phyloP scores from a whole-genome alignment of 2,329 filamentous ascomycete species.

The Atkinsonella texensis region DNA sequence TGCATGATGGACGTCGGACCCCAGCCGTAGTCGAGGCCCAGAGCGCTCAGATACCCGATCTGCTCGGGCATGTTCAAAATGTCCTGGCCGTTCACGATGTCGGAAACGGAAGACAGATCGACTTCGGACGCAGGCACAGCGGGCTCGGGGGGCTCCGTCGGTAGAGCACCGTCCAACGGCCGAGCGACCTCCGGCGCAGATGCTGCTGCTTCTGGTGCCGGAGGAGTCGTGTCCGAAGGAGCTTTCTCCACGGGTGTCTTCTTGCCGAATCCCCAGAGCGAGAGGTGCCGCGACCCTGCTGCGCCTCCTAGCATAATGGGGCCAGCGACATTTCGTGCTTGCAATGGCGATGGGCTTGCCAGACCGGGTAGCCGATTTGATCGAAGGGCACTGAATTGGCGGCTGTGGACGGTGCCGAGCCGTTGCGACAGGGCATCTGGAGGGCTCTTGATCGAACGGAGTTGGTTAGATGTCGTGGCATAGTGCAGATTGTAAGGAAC shows the following conservation, averaged over 20 bases:
- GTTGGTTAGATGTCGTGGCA: neutral
- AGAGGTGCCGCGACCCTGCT: conserved; percentile 19
- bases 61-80: conserved; percentile 55
- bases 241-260: conserved; percentile 8
- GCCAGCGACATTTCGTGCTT: conserved; percentile 11
- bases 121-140: conserved; percentile 17
- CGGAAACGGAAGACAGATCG: conserved; percentile 22
- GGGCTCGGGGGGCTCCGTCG: conserved; percentile 12
- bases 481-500: no score
- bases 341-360: conserved; percentile 13
- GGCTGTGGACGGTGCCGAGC: conserved; percentile 21
- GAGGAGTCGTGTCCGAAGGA: conserved; percentile 5
- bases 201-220: conserved; percentile 6
- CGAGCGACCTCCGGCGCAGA: conserved; percentile 9
- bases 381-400: conserved; percentile 21
- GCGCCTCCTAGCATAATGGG: conserved; percentile 20
- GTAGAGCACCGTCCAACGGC: conserved; percentile 6
- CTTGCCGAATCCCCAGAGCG: conserved; percentile 23
- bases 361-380: conserved; percentile 11
- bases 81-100: conserved; percentile 26
- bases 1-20: conserved; percentile 66
- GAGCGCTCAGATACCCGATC: conserved; percentile 68
- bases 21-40: conserved; percentile 82
- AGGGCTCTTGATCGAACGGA: conserved; percentile 9
- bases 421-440: conserved; percentile 17